Base-by-base conservation (phyloP, 2,329 filamentous ascomycete species). In the Pseudomassariella vexata region DNA sequence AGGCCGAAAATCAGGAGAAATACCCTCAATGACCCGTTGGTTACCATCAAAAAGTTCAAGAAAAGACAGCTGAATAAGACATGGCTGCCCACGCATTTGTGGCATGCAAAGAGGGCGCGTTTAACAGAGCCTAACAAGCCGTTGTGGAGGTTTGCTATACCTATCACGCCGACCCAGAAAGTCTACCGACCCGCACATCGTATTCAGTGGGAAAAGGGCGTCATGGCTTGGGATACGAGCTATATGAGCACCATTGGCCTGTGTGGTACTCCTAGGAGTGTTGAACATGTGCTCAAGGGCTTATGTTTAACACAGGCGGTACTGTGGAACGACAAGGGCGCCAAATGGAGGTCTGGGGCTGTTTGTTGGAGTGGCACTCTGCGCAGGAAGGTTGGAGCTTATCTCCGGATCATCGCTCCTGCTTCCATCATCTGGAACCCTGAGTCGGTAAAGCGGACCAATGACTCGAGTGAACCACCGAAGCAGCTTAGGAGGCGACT, bases 21-120 rank as follows among this genome's bases (percentile, higher is more conserved):
- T 47, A 66, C 63, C 32, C 69, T 89, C 30, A 84, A 85, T 34
- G 67, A 75, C 55, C 56, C 79, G 77, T 2, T 71, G 70, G 26
- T 75, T 62, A 46, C 42, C 2, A 45, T 42, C 7, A 41, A 73
- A 15, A 89, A 82, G 48, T 96, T 87, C 53, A 79, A 82, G 44
- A 92, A 87, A 59, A 79, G 92, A 19, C 90, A 96, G 54, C 65
- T 82, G 27, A 72, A 85, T 56, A 96, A 96, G 65, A 88, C 85
- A 3, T 95, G 90, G 87, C 67, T 98, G 11, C 92, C 92, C 0
- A 96, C 92, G 6, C 92, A 98, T 56, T 63, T 94, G 42, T 98
- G 85, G 74, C 89, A 95, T 59, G 81, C 90, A 3, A 98, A 98
- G 58, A 71, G 92, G 38, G 87, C 92, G 15, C 83, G 76, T 38